Base-by-base conservation (phyloP, 352 stramenopile genomes). In the Achlya hypogyna region DNA sequence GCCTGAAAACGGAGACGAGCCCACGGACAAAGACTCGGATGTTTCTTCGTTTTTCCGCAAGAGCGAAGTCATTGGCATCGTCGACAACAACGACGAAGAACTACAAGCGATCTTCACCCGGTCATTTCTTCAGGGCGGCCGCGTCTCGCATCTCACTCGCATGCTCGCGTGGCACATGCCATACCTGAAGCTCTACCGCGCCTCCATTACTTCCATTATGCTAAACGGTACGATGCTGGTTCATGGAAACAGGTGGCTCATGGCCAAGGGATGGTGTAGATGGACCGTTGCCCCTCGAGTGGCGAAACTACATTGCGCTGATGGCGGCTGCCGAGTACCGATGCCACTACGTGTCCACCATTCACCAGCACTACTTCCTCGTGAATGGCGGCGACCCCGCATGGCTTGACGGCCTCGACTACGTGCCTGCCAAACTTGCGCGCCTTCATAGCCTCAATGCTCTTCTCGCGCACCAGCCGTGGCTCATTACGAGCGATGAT, bases 331-430 rank as follows among this genome's bases (percentile, higher is more conserved):
- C 83, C 6, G 83, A 93, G 65, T 71, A 91, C 51, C 75, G 84
- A 1, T 95, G 86, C 47, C 75, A 91, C 66, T 95, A 95, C 69
- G 63, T 91, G 20, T 79, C 82, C 0, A 84, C 91, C 56, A 69
- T 92, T 31, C 75, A 92, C 45, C 83, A 93, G 71, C 85, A 91
- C 71, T 82, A 91, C 53, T 95, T 95, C 62, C 69, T 95, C 4
- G 81, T 91, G 1, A 92, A 92, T 63, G 82, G 78, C 51, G 86
- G 86, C 18, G 81, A 90, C 35, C 73, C 75, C 34, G 77, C 87
- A 71, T 95, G 86, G 86, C 79, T 91, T 64, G 86, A 88, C 69
- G 86, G 86, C 29, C 75, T 95, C 14, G 83, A 95, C 65, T 91
- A 84, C 54, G 75, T 93, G 23, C 75, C 84, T 23, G 77, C 78